Base-by-base conservation (phyloP, 768 basidiomycete genomes). In the Dioszegia crocea region DNA sequence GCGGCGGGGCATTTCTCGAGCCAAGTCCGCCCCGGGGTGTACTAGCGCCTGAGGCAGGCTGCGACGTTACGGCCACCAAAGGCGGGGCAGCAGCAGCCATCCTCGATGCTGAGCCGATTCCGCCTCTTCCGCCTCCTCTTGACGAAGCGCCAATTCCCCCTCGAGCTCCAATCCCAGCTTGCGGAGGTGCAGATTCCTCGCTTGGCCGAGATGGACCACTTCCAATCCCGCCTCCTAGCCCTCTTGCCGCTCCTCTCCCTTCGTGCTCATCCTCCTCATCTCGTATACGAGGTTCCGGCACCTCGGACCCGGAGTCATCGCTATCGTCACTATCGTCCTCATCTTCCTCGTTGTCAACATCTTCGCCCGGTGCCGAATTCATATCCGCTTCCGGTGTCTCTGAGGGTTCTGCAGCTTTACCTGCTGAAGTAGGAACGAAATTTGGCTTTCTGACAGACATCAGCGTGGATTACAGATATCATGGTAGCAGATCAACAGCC, bases 361-460 rank as follows among this genome's bases (percentile, higher is more conserved):
- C 21, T 29, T 39, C 56, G 2, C 2, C 33, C 8, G 4, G 30
- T 19, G 40, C 41, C 14, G 27, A 3, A 24, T 21, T 33, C 12
- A 21, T 11, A 8, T 44, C 27, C 3, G 29, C 31, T 10, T 30
- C 41, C 19, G 3, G n/a, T 12, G 29, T 6, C 9, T 3, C 16
- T 8, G n/a, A 31, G 17, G 29, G 6, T 38, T 33, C 21, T 17
- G 27, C 57, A 17, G 29, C 24, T 4, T 40, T 21, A 21, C 21
- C 14, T 16, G 63, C n/a, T 21, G 61, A 41, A 26, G 49, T 65
- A 3, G 69, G 55, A 1, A 76, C 72, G 38, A 76, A 76, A 14
- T 66, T 49, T 2, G 75, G 75, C 8, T 70, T 63, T 61, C 75
- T 76, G 30, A 4, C 50, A 8, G 38, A 43, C 47, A 50, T 60